Evolutionary conservation across 2,329 filamentous ascomycete species (phyloP), one percentile per base, ranked within the genome.

Genomic region (Teratosphaeria viscida): DNA sequence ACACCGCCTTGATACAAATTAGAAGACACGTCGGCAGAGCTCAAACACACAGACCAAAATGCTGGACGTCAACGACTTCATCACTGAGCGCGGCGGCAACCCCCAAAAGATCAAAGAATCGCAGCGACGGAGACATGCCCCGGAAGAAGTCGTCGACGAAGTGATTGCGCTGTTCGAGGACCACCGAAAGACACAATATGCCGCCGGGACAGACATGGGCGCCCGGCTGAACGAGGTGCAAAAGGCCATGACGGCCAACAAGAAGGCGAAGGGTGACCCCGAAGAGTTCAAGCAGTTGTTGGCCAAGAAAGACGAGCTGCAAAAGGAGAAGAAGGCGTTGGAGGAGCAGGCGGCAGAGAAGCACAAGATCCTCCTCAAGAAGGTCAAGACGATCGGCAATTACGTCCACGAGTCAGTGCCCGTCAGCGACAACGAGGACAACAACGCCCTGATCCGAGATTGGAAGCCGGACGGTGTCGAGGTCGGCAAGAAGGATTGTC

Each of bases 251-350:
- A 90, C 89, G 19, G 79, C 83, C 70, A 95, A 92, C 81, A 96
- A 95, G 79, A 96, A 95, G 86, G 85, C 86, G 67, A 96, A 96
- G 80, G 90, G 95, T 77, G 85, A 92, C 73, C 90, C 90, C 49
- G 84, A 84, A 65, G 89, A 92, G 52, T 81, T 96, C 57, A 84
- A 84, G 66, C 88, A 91, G 49, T 79, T 96, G 62, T 79, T 96
- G 60, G 79, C 86, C 71, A 80, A 92, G 73, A 96, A 96, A 76
- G 79, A 81, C 56, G 83, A 85, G 3, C 77, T 96, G 55, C 87
- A 92, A 70, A 86, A 89, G 75, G 81, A 91, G 75, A 92, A 95
- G 80, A 92, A 92, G 77, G 81, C 82, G 53, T 80, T 91, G 61
- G 84, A 91, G 67, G 87, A 90, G 37, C 77, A 82, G 60, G 91